These are phyloP conservation scores for Byssoonygena ceratinophila DNA, from an alignment of 2,329 filamentous ascomycete genomes.

Conservation along the genomic window DNA sequence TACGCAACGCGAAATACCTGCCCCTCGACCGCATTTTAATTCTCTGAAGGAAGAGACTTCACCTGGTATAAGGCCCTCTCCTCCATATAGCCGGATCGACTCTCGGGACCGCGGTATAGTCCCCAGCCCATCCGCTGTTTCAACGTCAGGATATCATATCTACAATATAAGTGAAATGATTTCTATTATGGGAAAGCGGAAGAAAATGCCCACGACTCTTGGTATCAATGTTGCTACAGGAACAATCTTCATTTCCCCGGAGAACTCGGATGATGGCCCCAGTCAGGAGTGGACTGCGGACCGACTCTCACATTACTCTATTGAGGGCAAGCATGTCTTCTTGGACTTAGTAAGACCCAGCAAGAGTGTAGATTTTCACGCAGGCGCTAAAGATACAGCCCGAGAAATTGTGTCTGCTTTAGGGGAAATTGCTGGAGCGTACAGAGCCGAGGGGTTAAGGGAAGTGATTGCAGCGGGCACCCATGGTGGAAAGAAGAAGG, in stretches of 20 bases:
- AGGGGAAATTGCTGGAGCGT: slow-evolving; percentile 78
- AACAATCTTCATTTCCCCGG: slow-evolving; percentile 80
- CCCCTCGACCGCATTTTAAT: slow-evolving; percentile 28
- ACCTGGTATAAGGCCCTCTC: slow-evolving; percentile 42
- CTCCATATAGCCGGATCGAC: slow-evolving; percentile 44
- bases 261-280: slow-evolving; percentile 69
- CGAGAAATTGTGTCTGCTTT: slow-evolving; percentile 82
- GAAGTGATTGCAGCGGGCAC: slow-evolving; percentile 77
- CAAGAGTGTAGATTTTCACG: slow-evolving; percentile 93
- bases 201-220: slow-evolving; percentile 95
- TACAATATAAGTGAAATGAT: slow-evolving; percentile 98
- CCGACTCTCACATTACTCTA: slow-evolving; percentile 92
- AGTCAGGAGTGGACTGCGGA: slow-evolving; percentile 90
- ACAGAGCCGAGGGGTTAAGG: slow-evolving; percentile 65
- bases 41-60: slow-evolving; percentile 32
- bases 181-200: slow-evolving; percentile 89
- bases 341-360: slow-evolving; percentile 83
- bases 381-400: slow-evolving; percentile 91
- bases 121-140: slow-evolving; percentile 36
- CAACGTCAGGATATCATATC: slow-evolving; percentile 76
- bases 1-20: slow-evolving; percentile 24
- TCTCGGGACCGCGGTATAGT: slow-evolving; percentile 35
- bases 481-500: slow-evolving; percentile 64
- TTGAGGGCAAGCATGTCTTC: slow-evolving; percentile 96
- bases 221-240: slow-evolving; percentile 87